These are phyloP conservation scores for Sonneratia alba DNA, from an alignment of 345 rosid genomes.

Conservation along the genomic window DNA sequence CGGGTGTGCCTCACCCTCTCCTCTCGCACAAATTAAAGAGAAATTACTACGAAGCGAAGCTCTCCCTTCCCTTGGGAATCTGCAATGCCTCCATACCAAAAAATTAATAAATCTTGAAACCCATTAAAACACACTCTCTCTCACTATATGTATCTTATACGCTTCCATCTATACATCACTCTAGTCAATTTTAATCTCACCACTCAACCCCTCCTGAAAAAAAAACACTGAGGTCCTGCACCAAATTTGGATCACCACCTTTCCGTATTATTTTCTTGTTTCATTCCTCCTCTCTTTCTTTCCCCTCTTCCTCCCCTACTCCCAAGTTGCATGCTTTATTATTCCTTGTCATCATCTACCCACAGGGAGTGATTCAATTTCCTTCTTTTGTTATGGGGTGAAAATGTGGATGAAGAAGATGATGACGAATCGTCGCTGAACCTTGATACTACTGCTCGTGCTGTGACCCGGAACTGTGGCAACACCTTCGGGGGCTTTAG, in stretches of 20 bases:
- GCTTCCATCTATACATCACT: constrained; percentile 28
- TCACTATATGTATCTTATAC: constrained; percentile 17
- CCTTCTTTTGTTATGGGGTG: constrained; percentile 48
- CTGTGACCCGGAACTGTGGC: constrained; percentile 59
- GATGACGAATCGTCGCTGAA: constrained; percentile 27
- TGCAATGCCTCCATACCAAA: constrained; percentile 47
- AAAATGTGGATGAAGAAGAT: constrained; percentile 37
- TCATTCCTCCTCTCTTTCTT: constrained; percentile 1
- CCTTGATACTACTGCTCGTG: constrained; percentile 43
- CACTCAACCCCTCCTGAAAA: constrained; percentile 5
- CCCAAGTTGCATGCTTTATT: neutral
- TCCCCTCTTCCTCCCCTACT: no score
- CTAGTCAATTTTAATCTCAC: constrained; percentile 21
- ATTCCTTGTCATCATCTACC: constrained; percentile 54
- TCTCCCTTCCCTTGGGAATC: constrained; percentile 72
- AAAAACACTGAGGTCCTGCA: no score
- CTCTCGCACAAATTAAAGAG: no score
- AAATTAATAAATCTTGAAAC: constrained; percentile 22
- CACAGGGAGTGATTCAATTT: constrained; percentile 51
- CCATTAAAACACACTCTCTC: constrained; percentile 19
- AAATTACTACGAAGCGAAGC: neutral
- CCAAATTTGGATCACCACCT: constrained; percentile 8
- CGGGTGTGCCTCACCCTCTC: no score
- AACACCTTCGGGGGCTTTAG: constrained; percentile 42
- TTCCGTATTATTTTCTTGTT: neutral